Conservation (phyloP, 1,139 yeast genomes). For the Pichia sp. region DNA sequence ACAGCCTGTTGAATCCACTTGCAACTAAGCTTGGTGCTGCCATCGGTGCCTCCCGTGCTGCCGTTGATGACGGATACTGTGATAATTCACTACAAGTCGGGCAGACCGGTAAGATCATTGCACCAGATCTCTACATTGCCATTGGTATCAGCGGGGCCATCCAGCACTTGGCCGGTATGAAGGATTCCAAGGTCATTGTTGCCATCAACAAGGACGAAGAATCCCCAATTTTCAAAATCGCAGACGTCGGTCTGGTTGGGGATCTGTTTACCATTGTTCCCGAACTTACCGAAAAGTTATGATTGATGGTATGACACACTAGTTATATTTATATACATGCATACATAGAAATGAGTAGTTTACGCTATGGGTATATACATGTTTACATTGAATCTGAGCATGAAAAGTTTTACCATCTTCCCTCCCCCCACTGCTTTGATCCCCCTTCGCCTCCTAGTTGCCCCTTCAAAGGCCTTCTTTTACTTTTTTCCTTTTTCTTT, state of each 20-base stretch:
- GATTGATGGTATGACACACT: conserved; percentile 4
- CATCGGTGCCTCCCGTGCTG: conserved; percentile 97
- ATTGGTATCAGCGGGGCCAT: conserved; percentile 96
- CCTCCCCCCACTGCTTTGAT: background rate
- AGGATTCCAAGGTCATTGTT: conserved; percentile 88
- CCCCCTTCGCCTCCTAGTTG: background rate
- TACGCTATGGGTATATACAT: no score
- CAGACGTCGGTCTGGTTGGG: conserved; percentile 87
- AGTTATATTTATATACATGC: background rate
- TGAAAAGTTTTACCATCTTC: background rate
- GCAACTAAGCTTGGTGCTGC: conserved; percentile 87
- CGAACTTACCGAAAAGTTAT: conserved; percentile 73
- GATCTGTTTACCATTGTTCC: conserved; percentile 85
- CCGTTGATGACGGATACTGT: conserved; percentile 93
- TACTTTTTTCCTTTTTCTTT: background rate
- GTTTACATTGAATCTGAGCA: background rate
- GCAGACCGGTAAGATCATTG: conserved; percentile 96
- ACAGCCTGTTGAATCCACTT: conserved; percentile 69
- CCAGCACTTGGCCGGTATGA: conserved; percentile 98
- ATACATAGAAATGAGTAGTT: no score
- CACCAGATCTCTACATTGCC: conserved; percentile 91
- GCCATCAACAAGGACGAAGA: conserved; percentile 94
- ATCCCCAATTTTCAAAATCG: conserved; percentile 87
- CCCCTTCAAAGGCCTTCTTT: background rate
- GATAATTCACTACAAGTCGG: conserved; percentile 98